phyloP scores from a whole-genome alignment of 2,329 filamentous ascomycete genomes.

The Paraphaeosphaeria sporulosa region DNA sequence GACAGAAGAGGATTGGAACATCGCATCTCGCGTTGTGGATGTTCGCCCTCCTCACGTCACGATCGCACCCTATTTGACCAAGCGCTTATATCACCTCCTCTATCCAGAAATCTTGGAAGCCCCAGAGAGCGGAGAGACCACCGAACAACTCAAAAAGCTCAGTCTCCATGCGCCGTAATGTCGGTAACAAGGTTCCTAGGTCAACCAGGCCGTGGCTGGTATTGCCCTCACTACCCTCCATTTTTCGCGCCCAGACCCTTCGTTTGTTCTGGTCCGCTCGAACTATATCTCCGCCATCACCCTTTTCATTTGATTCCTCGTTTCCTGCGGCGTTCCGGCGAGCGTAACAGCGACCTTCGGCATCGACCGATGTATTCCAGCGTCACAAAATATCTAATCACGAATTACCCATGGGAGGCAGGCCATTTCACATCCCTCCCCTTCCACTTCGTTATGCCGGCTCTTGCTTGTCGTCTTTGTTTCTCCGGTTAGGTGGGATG shows the following conservation, averaged over 20 bases:
- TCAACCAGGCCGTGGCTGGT: not conserved
- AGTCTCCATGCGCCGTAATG: too few species aligned
- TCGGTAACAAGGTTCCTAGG: too few species aligned
- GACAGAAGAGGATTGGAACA: not conserved
- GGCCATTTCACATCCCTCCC: not conserved
- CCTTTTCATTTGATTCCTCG: not conserved
- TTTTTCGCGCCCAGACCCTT: not conserved
- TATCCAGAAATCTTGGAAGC: too few species aligned
- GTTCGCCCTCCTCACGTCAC: not conserved
- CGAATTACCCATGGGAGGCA: not conserved
- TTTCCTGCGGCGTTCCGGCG: slow-evolving; percentile 3
- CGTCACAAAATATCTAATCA: slow-evolving; percentile 8
- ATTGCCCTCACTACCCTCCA: not conserved
- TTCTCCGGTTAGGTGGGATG: not conserved
- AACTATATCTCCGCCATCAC: not conserved
- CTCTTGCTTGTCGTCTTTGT: not conserved
- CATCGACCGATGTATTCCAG: not conserved
- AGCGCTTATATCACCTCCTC: too few species aligned
- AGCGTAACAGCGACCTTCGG: not conserved
- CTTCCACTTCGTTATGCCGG: not conserved
- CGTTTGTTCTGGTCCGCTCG: not conserved
- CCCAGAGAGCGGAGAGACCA: too few species aligned
- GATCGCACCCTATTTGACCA: not conserved
- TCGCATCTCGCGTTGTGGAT: not conserved
- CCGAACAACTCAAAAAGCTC: too few species aligned